These are phyloP conservation scores for Gelatoporia subvermispora DNA, from an alignment of 768 basidiomycete genomes.

Conservation along the genomic window DNA sequence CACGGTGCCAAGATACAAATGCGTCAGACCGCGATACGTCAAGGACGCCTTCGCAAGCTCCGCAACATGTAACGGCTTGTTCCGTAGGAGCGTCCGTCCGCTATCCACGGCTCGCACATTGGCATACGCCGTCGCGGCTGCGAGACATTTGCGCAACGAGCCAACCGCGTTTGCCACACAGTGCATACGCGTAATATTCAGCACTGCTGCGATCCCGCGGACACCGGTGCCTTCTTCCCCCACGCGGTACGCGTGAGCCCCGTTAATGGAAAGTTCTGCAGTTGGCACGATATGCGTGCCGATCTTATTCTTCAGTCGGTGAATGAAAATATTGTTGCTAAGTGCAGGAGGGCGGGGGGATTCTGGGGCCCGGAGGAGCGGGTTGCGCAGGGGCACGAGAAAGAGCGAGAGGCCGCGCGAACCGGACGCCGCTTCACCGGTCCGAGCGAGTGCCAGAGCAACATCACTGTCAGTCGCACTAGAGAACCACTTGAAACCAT, in stretches of 20 bases:
- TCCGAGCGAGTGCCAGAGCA: constrained; percentile 69
- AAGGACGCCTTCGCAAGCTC: constrained; percentile 57
- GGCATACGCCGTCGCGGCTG: constrained; percentile 63
- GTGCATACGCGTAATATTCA: constrained; percentile 75
- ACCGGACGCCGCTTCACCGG: constrained; percentile 49
- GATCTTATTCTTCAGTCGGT: constrained; percentile 75
- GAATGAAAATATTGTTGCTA: constrained; percentile 64
- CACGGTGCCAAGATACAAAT: constrained; percentile 58
- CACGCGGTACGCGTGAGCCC: constrained; percentile 57
- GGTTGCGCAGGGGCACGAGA: constrained; percentile 56
- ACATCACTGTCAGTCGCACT: constrained; percentile 76
- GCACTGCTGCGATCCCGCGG: constrained; percentile 61
- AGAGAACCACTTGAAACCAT: constrained; percentile 84
- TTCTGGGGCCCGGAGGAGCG: constrained; percentile 40
- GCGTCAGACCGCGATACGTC: constrained; percentile 60
- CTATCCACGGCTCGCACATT: constrained; percentile 50
- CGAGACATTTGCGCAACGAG: constrained; percentile 57
- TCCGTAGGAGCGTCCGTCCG: constrained; percentile 44
- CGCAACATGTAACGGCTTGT: constrained; percentile 59
- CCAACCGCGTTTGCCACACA: constrained; percentile 50
- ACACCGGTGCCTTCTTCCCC: constrained; percentile 57
- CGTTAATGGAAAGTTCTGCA: constrained; percentile 63
- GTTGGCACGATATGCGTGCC: constrained; percentile 74
- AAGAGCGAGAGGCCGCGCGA: constrained; percentile 71
- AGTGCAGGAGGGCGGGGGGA: constrained; percentile 39